Percentiles rank a stretch among this genome's conserved stretches.
phyloP scores from a whole-genome alignment of 2,329 filamentous ascomycete species.

The Colletotrichum limetticola region DNA sequence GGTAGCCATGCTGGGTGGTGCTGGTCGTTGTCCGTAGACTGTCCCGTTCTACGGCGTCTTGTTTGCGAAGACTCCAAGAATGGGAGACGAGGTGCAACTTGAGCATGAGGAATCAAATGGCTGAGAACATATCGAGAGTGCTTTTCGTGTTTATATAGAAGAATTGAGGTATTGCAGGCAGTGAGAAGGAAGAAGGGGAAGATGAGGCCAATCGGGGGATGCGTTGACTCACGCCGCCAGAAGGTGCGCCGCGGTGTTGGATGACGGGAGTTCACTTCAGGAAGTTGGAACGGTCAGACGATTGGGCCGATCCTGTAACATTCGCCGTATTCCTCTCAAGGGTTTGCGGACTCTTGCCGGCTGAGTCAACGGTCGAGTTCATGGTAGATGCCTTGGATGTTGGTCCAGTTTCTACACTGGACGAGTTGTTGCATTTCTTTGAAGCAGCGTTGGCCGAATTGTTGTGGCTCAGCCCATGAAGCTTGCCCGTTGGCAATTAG shows the following conservation, averaged over 20 bases:
- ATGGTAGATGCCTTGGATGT: not conserved
- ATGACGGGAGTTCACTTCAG: too few relatives aligned
- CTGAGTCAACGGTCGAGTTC: not conserved
- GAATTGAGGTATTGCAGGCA: not conserved
- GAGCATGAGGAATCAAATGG: not conserved
- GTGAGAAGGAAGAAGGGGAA: not conserved
- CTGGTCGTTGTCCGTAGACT: not conserved
- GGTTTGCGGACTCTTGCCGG: not conserved
- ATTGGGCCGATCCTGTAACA: not conserved
- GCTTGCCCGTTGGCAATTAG: not conserved
- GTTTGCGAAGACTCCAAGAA: not conserved
- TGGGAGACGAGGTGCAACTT: not conserved
- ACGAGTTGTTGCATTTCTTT: not conserved
- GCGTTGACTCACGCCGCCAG: constrained; percentile 8
- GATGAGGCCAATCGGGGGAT: not conserved
- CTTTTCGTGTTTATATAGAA: not conserved
- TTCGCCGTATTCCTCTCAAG: not conserved
- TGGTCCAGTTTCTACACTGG: not conserved
- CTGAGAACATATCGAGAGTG: not conserved
- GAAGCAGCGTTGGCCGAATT: not conserved
- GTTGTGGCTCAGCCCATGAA: not conserved
- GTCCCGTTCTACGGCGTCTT: not conserved
- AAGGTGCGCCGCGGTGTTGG: not conserved
- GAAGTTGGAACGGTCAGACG: not conserved
- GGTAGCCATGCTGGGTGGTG: not conserved